Base-by-base conservation (phyloP, 441 rosid species). In the Aleurites moluccanus region DNA sequence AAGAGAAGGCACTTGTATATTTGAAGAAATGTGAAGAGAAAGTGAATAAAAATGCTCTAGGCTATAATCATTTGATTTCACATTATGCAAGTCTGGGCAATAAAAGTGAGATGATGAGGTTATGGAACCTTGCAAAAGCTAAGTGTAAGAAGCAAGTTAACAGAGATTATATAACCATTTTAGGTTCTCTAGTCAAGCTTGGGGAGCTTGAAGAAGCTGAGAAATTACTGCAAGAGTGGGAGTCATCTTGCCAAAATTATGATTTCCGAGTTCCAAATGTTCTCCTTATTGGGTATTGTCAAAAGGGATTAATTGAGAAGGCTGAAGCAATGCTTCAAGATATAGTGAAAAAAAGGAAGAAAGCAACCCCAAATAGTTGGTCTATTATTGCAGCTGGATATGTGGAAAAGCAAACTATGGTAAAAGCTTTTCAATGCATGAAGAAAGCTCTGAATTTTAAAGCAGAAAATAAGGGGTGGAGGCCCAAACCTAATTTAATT, bases 241-340 rank as follows among this genome's bases (percentile, higher is more conserved):
- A 86, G 57, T 80, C 71, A 0, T 79, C 87, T 6, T 81, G 81
- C 64, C 62, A 80, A 16, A 78, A 4, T 53, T 85, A 76, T 64
- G 90, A 88, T 83, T 80, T 80, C 66, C 83, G 82, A 5, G 92
- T 88, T 70, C 90, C 92, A 75, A 86, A 84, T 76, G 76, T 77
- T n/a, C 74, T 88, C 69, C 85, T 88, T 27, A 77, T 85, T 4
- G 87, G 90, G 38, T 83, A 80, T 71, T 81, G 80, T 25, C 73
- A 62, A 72, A 79, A 72, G 73, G 90, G 87, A 59, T 75, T 64
- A 70, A 35, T 79, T 30, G 87, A 83, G 66, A 83, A 82, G 59
- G 88, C 90, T 0, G 85, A 86, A 74, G 81, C 77, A 61, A 42
- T 75, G 78, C 84, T 88, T 33, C 76, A 6, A 13, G 87, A 72